Evolutionary conservation across 2,329 filamentous ascomycete genomes (phyloP).

Genomic region (Domatiomyces catenatus): DNA sequence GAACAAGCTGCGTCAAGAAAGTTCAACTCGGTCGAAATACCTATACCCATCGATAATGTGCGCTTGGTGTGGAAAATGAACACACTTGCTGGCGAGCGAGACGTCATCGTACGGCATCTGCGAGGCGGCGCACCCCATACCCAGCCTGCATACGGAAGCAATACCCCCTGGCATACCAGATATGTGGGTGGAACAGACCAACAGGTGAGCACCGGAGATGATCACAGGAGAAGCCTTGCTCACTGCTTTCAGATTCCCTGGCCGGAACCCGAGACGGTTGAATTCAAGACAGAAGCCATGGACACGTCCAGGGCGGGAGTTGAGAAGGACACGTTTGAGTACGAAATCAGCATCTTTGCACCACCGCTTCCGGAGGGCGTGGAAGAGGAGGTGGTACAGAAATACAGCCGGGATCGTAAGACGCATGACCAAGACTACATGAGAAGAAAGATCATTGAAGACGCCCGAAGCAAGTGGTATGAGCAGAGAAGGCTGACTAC

Average conservation of each 20-base stretch:
- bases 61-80: slow-evolving; percentile 66
- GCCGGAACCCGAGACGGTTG: slow-evolving; percentile 43
- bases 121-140: slow-evolving; percentile 36
- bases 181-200: slow-evolving; percentile 44
- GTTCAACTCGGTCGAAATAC: slow-evolving; percentile 35
- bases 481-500: slow-evolving; percentile 8
- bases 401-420: slow-evolving; percentile 5
- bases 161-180: slow-evolving; percentile 27
- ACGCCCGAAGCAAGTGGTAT: slow-evolving; percentile 14
- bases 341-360: slow-evolving; percentile 5
- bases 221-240: not conserved
- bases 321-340: slow-evolving; percentile 35
- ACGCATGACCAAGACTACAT: slow-evolving; percentile 14
- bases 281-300: slow-evolving; percentile 38
- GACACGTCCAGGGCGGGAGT: slow-evolving; percentile 68
- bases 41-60: slow-evolving; percentile 54
- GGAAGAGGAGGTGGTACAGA: slow-evolving; percentile 5
- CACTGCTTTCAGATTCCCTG: slow-evolving; percentile 52
- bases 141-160: slow-evolving; percentile 35
- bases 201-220: not conserved
- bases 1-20: slow-evolving; percentile 4
- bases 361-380: slow-evolving; percentile 5
- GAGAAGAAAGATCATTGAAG: slow-evolving; percentile 15
- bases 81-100: slow-evolving; percentile 51
- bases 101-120: slow-evolving; percentile 64